Evolutionary conservation across 257 asterid genomes (phyloP), one percentile per base, ranked within the genome.

Genomic region (Lycium barbarum): DNA sequence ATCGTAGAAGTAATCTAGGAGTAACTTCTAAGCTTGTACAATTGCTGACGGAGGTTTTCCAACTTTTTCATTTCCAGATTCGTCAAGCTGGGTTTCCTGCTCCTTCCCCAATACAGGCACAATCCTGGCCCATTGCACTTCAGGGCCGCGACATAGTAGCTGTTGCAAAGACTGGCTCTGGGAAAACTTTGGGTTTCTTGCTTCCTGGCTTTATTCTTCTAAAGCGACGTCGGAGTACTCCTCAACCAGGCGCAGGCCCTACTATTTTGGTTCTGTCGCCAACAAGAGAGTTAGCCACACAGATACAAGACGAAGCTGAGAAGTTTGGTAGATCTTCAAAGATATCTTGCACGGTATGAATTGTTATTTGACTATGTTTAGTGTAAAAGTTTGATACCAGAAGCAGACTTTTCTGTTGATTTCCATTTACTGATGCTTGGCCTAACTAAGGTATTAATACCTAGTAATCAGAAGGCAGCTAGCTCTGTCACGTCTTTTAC

Each of bases 71-170:
- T 92, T 90, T 93, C 88, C 95, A 97, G 99, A 98, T 90, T 87
- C 94, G 85, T 17, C 85, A 85, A 89, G 98, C 98, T 87, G 99
- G 99, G 83, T 97, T 97, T 90, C 89, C 97, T 87, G 95, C 96
- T 72, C 99, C 99, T 88, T 94, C 99, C 80, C 99, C 99, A 10
- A 97, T 97, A 71, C 99, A 97, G 92, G 99, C 99, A 14, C 99
- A 97, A 51, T 94, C 99, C n/a, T 97, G 99, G 99, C 99, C 99
- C 15, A 89, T 97, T 90, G 99, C 98, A 82, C 88, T 95, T 80
- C 93, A 91, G 86, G 98, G 98, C 36, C 96, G 95, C 43, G 99
- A 97, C 87, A 94, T 97, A 80, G 99, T 97, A 83, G 99, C 99
- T 84, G 92, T 97, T 90, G 99, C 99, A 66, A 97, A 97, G 94